Conservation (phyloP, 352 stramenopile genomes). For the Aphanomyces cochlioides region DNA sequence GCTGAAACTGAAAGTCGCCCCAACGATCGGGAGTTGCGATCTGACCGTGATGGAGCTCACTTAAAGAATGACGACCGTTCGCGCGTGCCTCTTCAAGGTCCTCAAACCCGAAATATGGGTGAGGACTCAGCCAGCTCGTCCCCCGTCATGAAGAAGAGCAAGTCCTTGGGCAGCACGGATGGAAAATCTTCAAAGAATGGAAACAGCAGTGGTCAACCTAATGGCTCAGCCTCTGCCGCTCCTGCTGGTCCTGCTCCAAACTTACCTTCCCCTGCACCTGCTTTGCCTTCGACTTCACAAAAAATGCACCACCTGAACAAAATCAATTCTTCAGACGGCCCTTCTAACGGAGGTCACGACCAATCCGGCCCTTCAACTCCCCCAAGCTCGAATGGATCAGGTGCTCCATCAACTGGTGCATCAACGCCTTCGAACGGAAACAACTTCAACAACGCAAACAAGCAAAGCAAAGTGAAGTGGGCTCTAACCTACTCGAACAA, state of each 20-base stretch:
- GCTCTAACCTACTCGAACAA: slow-evolving; percentile 76
- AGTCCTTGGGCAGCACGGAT: slow-evolving; percentile 44
- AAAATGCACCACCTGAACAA: slow-evolving; percentile 31
- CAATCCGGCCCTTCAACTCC: slow-evolving; percentile 2
- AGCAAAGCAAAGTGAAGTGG: slow-evolving; percentile 82
- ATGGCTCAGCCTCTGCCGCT: not conserved
- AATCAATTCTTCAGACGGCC: slow-evolving; percentile 3
- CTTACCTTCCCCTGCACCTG: not conserved
- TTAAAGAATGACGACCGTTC: slow-evolving; percentile 19
- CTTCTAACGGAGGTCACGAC: not conserved
- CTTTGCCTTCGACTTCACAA: not conserved
- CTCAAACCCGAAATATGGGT: slow-evolving; percentile 12
- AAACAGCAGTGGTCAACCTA: slow-evolving; percentile 11
- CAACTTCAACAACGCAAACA: slow-evolving; percentile 47
- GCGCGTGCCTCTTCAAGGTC: slow-evolving; percentile 15
- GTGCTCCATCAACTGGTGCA: slow-evolving; percentile 3
- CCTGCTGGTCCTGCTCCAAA: not conserved
- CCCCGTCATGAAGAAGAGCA: slow-evolving; percentile 74
- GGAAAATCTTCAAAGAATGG: slow-evolving; percentile 14
- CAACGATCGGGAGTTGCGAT: not conserved
- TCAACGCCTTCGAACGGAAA: slow-evolving; percentile 72
- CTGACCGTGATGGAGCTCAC: not conserved
- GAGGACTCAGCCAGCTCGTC: slow-evolving; percentile 45
- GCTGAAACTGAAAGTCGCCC: slow-evolving; percentile 14
- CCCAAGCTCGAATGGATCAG: slow-evolving; percentile 9